Conservation (phyloP, 495 filamentous ascomycete species). For the Staphylotrichum longicolle region DNA sequence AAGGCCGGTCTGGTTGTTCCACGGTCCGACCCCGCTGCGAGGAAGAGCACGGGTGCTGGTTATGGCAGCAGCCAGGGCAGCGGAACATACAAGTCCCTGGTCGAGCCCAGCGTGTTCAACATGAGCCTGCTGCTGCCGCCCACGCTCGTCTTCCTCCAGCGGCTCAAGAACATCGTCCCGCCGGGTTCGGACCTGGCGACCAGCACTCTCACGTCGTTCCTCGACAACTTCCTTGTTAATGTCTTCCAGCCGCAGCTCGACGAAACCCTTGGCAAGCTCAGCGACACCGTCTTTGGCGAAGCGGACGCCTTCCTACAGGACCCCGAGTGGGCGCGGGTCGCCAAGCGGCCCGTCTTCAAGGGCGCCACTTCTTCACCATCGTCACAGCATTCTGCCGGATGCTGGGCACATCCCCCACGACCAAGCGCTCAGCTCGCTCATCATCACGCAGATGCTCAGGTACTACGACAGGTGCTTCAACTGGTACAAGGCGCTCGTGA, state of each 20-base stretch:
- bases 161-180: slow-evolving; percentile 88
- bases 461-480: slow-evolving; percentile 89
- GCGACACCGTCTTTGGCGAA: slow-evolving; percentile 76
- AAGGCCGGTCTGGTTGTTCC: slow-evolving; percentile 38
- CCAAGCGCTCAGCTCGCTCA: slow-evolving; percentile 86
- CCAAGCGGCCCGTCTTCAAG: slow-evolving; percentile 84
- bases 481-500: slow-evolving; percentile 77
- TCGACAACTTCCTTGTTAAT: slow-evolving; percentile 97
- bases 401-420: slow-evolving; percentile 94
- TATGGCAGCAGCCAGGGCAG: slow-evolving; percentile 39
- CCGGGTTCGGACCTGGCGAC: slow-evolving; percentile 77
- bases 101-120: slow-evolving; percentile 96
- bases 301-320: slow-evolving; percentile 86
- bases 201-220: slow-evolving; percentile 86
- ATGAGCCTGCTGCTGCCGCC: slow-evolving; percentile 91
- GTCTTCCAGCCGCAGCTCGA: slow-evolving; percentile 97
- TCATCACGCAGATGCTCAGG: slow-evolving; percentile 82
- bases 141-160: slow-evolving; percentile 88
- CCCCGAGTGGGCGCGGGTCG: slow-evolving; percentile 70
- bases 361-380: slow-evolving; percentile 87
- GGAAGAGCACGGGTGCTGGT: slow-evolving; percentile 37
- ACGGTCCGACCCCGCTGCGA: slow-evolving; percentile 33
- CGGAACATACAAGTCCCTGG: slow-evolving; percentile 65
- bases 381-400: slow-evolving; percentile 90
- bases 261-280: slow-evolving; percentile 87